phyloP scores from a whole-genome alignment of 1,139 yeast genomes.

The Groenewaldozyma sp. region DNA sequence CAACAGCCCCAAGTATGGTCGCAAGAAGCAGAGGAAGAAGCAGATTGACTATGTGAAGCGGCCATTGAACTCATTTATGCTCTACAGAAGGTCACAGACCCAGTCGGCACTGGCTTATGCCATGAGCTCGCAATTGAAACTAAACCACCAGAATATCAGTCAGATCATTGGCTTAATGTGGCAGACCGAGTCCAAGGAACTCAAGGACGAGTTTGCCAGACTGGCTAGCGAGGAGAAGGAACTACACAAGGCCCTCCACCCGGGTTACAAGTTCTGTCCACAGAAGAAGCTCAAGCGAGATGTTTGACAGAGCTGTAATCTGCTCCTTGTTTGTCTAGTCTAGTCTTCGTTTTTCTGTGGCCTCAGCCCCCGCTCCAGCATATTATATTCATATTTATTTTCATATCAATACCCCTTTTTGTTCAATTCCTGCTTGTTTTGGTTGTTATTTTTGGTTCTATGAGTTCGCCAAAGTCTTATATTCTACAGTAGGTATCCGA shows the following conservation, averaged over 20 bases:
- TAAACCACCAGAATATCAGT: conserved; percentile 35
- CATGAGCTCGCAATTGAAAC: conserved; percentile 30
- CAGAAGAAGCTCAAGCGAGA: conserved; percentile 20
- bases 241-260: conserved; percentile 35
- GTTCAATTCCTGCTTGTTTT: too few relatives aligned
- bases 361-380: too few relatives aligned
- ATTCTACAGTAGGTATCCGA: too few relatives aligned
- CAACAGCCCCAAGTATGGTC: conserved; percentile 8
- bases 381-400: background rate
- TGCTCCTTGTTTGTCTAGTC: too few relatives aligned
- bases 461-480: too few relatives aligned
- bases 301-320: background rate
- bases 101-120: conserved; percentile 36
- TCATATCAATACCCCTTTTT: background rate
- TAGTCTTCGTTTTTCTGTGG: too few relatives aligned
- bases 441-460: too few relatives aligned
- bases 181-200: conserved; percentile 35
- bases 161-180: conserved; percentile 40
- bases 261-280: conserved; percentile 39
- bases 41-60: conserved; percentile 33
- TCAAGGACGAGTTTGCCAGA: conserved; percentile 32
- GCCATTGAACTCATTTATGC: conserved; percentile 44
- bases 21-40: conserved; percentile 20
- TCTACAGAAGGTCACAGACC: conserved; percentile 38
- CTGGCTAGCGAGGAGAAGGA: conserved; percentile 36